Percentiles rank a stretch among this genome's conserved stretches.
phyloP scores from a whole-genome alignment of 169 alveolate genomes.

The Eimeria necatrix region DNA sequence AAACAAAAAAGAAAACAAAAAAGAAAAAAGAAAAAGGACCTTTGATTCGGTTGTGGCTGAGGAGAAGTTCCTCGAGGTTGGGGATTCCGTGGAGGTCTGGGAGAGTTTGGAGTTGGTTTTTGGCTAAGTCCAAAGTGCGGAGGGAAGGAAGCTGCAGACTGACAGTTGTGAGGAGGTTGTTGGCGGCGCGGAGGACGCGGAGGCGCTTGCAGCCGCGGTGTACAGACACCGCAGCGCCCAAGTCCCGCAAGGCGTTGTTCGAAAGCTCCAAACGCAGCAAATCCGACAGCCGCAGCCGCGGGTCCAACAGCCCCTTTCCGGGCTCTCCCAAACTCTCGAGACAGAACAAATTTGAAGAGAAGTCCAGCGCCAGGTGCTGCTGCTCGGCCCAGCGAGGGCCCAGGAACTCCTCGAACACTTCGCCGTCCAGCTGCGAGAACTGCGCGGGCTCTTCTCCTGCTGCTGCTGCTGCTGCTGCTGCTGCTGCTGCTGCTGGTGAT shows the following conservation, averaged over 20 bases:
- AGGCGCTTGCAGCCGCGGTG: slow-evolving; percentile 61
- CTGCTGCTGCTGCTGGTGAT: too few relatives aligned
- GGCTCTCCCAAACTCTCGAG: slow-evolving; percentile 50
- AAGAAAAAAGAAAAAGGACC: background rate
- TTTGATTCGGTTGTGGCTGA: slow-evolving; percentile 58
- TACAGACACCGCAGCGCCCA: slow-evolving; percentile 40
- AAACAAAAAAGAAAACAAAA: background rate
- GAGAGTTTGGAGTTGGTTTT: slow-evolving; percentile 63
- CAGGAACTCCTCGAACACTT: slow-evolving; percentile 31
- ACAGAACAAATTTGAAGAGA: slow-evolving; percentile 40
- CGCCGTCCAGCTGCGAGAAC: background rate
- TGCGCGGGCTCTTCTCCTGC: background rate
- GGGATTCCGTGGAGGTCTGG: slow-evolving; percentile 56
- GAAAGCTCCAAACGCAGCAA: slow-evolving; percentile 42
- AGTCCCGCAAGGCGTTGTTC: slow-evolving; percentile 55
- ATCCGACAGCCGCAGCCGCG: slow-evolving; percentile 28
- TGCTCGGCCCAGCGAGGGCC: slow-evolving; percentile 71
- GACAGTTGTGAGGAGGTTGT: slow-evolving; percentile 6
- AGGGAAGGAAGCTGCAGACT: slow-evolving; percentile 61
- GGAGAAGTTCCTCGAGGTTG: slow-evolving; percentile 64
- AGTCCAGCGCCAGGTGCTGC: slow-evolving; percentile 59
- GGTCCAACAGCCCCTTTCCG: slow-evolving; percentile 73
- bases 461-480: too few relatives aligned
- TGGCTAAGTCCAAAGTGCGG: slow-evolving; percentile 13
- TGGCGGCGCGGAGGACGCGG: slow-evolving; percentile 18